These are phyloP conservation scores for Heracleum sosnowskyi DNA, from an alignment of 129 eudicot genomes.

Conservation along the genomic window DNA sequence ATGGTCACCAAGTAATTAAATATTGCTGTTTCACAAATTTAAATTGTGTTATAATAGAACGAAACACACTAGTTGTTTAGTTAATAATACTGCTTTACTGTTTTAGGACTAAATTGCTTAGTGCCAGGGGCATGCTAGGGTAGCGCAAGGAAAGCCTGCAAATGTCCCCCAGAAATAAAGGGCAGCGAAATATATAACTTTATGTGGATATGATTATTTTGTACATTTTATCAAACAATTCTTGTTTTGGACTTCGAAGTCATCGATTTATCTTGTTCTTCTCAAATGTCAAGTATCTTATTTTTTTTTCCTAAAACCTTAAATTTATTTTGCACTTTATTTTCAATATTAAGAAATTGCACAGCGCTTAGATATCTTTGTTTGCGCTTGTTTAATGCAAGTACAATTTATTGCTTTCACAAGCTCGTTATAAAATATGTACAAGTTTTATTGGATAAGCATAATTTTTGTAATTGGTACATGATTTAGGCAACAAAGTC, in stretches of 20 bases:
- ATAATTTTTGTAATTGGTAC: too few species aligned
- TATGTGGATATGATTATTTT: background rate
- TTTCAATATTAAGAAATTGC: too few species aligned
- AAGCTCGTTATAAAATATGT: too few species aligned
- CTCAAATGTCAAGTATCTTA: background rate
- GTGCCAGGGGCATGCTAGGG: background rate
- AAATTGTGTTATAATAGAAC: background rate
- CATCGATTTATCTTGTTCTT: background rate
- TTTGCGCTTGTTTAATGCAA: too few species aligned
- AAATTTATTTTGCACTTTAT: too few species aligned
- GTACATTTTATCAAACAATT: background rate
- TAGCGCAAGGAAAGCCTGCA: background rate
- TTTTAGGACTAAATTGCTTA: background rate
- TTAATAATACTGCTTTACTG: background rate
- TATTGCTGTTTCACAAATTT: background rate
- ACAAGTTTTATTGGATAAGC: too few species aligned
- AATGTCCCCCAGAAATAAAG: background rate
- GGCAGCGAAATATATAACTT: too few species aligned
- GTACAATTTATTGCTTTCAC: too few species aligned
- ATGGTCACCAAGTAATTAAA: background rate
- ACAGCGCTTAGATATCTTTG: too few species aligned
- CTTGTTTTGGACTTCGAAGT: background rate
- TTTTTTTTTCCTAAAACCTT: background rate
- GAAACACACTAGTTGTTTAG: background rate
- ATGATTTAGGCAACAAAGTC: too few species aligned